These are phyloP conservation scores for Alternaria solani DNA, from an alignment of 2,329 filamentous ascomycete genomes.

Conservation along the genomic window DNA sequence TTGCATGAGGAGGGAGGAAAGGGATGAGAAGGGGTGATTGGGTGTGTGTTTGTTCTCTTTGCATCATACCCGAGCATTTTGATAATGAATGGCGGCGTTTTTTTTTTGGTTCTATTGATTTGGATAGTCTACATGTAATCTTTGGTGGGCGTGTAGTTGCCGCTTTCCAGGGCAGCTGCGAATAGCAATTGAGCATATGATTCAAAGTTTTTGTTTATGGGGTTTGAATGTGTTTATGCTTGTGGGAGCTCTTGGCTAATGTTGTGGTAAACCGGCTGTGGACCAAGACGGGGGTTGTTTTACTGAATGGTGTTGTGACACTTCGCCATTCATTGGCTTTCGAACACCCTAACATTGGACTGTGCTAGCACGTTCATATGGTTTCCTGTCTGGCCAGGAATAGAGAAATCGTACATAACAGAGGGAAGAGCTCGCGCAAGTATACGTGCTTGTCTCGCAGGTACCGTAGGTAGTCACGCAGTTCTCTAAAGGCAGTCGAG, in stretches of 20 bases:
- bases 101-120: not conserved
- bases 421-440: too few relatives aligned
- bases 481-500: not conserved
- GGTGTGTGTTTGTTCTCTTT: conserved; percentile 7
- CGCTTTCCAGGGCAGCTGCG: not conserved
- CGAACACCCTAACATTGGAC: too few relatives aligned
- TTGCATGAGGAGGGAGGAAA: not conserved
- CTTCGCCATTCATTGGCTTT: too few relatives aligned
- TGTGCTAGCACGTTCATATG: too few relatives aligned
- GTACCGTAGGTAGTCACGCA: not conserved
- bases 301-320: too few relatives aligned
- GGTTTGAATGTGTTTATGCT: not conserved
- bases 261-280: too few relatives aligned
- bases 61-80: conserved; percentile 7
- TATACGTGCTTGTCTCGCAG: too few relatives aligned
- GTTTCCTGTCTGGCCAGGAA: too few relatives aligned
- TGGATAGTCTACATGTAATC: not conserved
- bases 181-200: not conserved
- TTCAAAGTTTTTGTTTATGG: not conserved
- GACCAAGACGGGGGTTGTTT: too few relatives aligned
- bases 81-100: not conserved
- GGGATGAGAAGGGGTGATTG: not conserved
- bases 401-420: too few relatives aligned
- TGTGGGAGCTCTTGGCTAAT: not conserved
- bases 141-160: not conserved